Percentiles rank a stretch among this genome's conserved stretches.
Evolutionary conservation across 768 basidiomycete species (phyloP).

Genomic region (Xerocomellus intermedius): DNA sequence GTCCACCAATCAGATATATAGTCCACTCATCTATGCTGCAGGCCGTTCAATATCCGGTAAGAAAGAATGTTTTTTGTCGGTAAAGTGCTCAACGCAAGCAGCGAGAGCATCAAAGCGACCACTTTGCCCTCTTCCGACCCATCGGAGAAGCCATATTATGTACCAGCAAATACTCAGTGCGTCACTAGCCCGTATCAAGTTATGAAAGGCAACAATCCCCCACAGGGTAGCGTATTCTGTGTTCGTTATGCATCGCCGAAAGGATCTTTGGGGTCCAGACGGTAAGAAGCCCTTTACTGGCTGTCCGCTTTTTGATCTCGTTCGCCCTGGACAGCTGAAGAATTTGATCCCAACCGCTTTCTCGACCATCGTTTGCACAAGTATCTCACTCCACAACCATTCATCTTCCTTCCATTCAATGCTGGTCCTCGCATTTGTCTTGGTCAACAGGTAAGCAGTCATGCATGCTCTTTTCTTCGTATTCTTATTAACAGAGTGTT

Average conservation of each 20-base stretch:
- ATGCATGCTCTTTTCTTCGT: not conserved
- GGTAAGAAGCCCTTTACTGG: slow-evolving; percentile 19
- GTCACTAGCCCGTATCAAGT: not conserved
- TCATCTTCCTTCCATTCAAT: slow-evolving; percentile 71
- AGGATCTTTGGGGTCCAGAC: too few species aligned
- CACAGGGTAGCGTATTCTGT: too few species aligned
- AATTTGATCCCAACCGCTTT: slow-evolving; percentile 73
- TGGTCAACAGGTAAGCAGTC: too few species aligned
- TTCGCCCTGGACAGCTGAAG: slow-evolving; percentile 42
- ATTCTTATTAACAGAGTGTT: not conserved
- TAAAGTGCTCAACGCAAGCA: slow-evolving; percentile 17
- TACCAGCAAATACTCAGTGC: slow-evolving; percentile 42
- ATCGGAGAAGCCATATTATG: slow-evolving; percentile 24
- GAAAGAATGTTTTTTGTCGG: not conserved
- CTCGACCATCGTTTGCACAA: slow-evolving; percentile 61
- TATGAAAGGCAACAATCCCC: not conserved
- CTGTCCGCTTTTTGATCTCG: not conserved
- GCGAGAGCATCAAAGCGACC: slow-evolving; percentile 47
- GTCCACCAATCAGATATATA: not conserved
- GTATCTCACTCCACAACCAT: slow-evolving; percentile 61
- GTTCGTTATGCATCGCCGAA: too few species aligned
- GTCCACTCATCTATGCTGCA: slow-evolving; percentile 5
- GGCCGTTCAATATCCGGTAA: slow-evolving; percentile 51
- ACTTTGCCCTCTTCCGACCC: slow-evolving; percentile 39
- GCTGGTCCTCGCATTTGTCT: slow-evolving; percentile 52